Conservation (phyloP, 768 basidiomycete genomes). For the Amanita jacksonii region DNA sequence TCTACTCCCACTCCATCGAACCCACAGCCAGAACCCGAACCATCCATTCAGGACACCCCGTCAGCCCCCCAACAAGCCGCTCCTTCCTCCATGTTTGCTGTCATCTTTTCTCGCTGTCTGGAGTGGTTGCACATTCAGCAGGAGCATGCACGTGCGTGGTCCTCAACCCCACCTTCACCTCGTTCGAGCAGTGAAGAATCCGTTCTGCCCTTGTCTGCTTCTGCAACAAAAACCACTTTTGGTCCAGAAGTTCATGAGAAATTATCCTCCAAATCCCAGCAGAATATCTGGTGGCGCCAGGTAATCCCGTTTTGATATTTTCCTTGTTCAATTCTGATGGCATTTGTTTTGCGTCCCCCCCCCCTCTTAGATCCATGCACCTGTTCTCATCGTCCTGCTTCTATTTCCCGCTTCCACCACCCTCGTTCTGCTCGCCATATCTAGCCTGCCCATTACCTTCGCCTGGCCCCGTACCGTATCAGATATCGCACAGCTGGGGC, state of each 20-base stretch:
- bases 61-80: conserved; percentile 12
- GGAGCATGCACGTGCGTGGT: conserved; percentile 31
- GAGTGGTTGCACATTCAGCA: conserved; percentile 40
- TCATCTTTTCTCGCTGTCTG: conserved; percentile 41
- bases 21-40: no score
- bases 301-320: no score
- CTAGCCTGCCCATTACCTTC: conserved; percentile 69
- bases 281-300: conserved; percentile 25
- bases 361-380: conserved; percentile 29
- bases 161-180: conserved; percentile 38
- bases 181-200: conserved; percentile 32
- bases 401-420: conserved; percentile 62
- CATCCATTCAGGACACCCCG: conserved; percentile 9
- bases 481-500: conserved; percentile 67
- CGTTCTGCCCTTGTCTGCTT: conserved; percentile 48
- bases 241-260: conserved; percentile 10
- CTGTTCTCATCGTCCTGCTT: conserved; percentile 35
- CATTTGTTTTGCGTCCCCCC: no score
- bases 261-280: conserved; percentile 32
- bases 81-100: conserved; percentile 39
- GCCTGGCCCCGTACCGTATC: conserved; percentile 68
- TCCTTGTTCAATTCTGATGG: conserved; percentile 6
- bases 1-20: conserved; percentile 10
- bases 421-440: conserved; percentile 60
- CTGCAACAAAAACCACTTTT: conserved; percentile 27